A percentile compares a stretch with the other conserved stretches of the same genome.
These are phyloP conservation scores for Viola odorata DNA, from an alignment of 345 rosid species.

Conservation along the genomic window DNA sequence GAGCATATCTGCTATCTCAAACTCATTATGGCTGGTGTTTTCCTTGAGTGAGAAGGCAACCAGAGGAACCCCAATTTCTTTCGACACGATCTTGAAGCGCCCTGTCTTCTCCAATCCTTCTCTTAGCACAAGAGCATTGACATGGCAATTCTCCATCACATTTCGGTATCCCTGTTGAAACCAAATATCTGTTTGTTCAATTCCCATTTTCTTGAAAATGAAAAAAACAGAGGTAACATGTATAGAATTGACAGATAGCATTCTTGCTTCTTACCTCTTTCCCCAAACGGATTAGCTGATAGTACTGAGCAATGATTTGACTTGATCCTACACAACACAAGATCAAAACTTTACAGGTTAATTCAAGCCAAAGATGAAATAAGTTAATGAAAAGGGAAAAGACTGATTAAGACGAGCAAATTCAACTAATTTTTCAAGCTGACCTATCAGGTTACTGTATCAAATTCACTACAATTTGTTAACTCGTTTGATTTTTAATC, in stretches of 20 bases:
- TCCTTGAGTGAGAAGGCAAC: slow-evolving; percentile 26
- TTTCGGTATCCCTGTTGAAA: slow-evolving; percentile 16
- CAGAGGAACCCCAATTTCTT: slow-evolving; percentile 20
- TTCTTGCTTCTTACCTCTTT: slow-evolving; percentile 1
- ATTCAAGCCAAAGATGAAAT: background rate
- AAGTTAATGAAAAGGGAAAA: no score
- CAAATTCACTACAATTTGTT: no score
- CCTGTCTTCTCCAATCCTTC: slow-evolving; percentile 20
- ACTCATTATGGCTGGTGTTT: slow-evolving; percentile 8
- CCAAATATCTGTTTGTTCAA: background rate
- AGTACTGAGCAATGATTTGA: slow-evolving; percentile 26
- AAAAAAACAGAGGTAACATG: no score
- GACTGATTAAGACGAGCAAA: no score
- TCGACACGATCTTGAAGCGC: slow-evolving; percentile 12
- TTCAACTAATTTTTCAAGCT: no score
- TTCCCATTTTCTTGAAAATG: background rate
- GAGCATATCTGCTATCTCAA: slow-evolving; percentile 14
- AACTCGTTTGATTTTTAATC: no score
- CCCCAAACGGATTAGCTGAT: slow-evolving; percentile 20
- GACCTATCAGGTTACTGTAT: no score
- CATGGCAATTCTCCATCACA: slow-evolving; percentile 20
- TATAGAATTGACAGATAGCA: no score
- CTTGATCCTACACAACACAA: slow-evolving; percentile 15
- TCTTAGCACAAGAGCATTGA: slow-evolving; percentile 16
- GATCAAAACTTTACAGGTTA: background rate